Evolutionary conservation across 2,329 filamentous ascomycete species (phyloP).

Genomic region (Teratosphaeria epicoccoides): DNA sequence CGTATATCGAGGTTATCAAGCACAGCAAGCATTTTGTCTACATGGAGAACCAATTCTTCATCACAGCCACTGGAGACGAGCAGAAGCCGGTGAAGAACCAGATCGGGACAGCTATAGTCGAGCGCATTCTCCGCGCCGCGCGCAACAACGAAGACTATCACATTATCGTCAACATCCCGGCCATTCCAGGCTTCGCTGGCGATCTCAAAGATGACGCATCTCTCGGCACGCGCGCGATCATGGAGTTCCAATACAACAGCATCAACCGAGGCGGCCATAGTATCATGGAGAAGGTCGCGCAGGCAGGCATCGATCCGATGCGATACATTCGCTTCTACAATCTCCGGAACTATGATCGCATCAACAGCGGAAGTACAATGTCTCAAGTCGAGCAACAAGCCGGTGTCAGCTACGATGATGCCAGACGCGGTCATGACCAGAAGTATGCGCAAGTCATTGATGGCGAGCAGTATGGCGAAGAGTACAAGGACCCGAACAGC

Average conservation of each 20-base stretch:
- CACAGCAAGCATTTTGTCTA: slow-evolving; percentile 92
- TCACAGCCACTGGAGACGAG: slow-evolving; percentile 62
- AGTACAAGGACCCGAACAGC: slow-evolving; percentile 18
- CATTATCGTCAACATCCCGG: slow-evolving; percentile 66
- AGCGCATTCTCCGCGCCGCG: slow-evolving; percentile 63
- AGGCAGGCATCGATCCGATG: slow-evolving; percentile 57
- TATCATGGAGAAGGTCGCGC: slow-evolving; percentile 61
- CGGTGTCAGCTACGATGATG: slow-evolving; percentile 58
- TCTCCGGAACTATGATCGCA: slow-evolving; percentile 70
- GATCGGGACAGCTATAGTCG: slow-evolving; percentile 68
- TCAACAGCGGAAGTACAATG: slow-evolving; percentile 60
- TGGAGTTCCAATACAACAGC: slow-evolving; percentile 76
- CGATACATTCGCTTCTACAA: slow-evolving; percentile 79
- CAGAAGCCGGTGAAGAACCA: slow-evolving; percentile 67
- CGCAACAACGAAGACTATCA: slow-evolving; percentile 57
- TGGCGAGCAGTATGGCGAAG: slow-evolving; percentile 26
- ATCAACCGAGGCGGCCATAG: slow-evolving; percentile 68
- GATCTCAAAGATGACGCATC: slow-evolving; percentile 63
- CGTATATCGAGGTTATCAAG: slow-evolving; percentile 89
- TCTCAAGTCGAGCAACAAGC: slow-evolving; percentile 48
- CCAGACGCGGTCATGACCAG: slow-evolving; percentile 53
- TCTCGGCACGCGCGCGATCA: slow-evolving; percentile 70
- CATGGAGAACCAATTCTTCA: slow-evolving; percentile 97
- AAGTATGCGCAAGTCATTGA: slow-evolving; percentile 30
- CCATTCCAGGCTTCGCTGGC: slow-evolving; percentile 72